phyloP scores from a whole-genome alignment of 345 rosid species.

The Nephelium lappaceum region DNA sequence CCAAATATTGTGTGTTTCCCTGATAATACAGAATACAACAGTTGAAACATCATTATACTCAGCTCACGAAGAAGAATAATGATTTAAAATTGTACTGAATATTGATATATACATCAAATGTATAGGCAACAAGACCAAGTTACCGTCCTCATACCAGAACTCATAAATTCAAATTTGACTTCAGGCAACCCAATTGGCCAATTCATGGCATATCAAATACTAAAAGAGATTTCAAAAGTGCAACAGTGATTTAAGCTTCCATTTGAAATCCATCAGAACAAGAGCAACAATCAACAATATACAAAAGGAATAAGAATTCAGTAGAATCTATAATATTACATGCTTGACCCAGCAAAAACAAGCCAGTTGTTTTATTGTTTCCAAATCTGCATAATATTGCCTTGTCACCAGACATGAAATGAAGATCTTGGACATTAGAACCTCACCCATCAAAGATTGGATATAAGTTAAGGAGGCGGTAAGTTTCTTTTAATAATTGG shows the following conservation, averaged over 20 bases:
- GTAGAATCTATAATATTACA: neutral
- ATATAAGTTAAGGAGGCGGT: neutral
- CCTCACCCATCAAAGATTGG: neutral
- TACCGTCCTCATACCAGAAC: neutral
- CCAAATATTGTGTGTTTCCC: constrained; percentile 98
- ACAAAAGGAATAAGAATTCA: neutral
- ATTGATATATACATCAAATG: neutral
- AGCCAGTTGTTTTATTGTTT: neutral
- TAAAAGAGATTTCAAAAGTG: neutral
- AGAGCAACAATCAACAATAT: neutral
- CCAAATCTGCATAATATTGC: neutral
- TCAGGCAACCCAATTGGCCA: neutral
- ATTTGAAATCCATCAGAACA: neutral
- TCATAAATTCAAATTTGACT: neutral
- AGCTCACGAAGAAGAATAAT: neutral
- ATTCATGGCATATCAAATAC: neutral
- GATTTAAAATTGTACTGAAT: neutral
- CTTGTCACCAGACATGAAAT: neutral
- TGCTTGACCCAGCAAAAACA: neutral
- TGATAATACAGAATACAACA: constrained; percentile 25
- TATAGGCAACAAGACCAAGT: neutral
- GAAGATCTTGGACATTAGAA: constrained; percentile 1
- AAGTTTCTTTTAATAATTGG: neutral
- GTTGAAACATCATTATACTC: neutral
- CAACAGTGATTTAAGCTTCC: neutral